Evolutionary conservation across 208 protist genomes (phyloP), one percentile per base, ranked within the genome.

Genomic region (Novymonas esmeraldas): DNA sequence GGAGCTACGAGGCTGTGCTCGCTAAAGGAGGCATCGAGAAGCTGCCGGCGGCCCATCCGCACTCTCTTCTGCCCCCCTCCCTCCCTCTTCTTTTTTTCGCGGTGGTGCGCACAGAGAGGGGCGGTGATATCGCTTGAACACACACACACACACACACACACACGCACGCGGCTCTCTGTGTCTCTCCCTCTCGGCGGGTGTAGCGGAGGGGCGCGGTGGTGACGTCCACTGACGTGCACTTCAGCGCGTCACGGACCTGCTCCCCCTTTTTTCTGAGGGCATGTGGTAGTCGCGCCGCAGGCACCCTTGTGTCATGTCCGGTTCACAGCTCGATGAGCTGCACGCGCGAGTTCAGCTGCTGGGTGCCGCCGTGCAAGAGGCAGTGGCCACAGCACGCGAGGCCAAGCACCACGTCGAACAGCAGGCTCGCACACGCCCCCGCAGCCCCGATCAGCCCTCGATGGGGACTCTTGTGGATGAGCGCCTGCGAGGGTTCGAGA

Each of bases 401-500:
- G 66, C 57, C 11, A n/a, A 50, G 3, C 9, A 22, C 3, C 45
- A 36, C 9, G 46, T 49, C 24, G 3, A 26, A 64, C 44, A 6
- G 69, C 41, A 20, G 45, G 10, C 36, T 42, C 36, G n/a, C 16
- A 9, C 6, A 42, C 39, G 16, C 41, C 6, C 11, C n/a, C 11
- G 46, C 18, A 34, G 44, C 42, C 26, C 44, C 38, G 28, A 36
- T 18, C 45, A 48, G 28, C 14, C 54, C 9, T 33, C n/a, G 16
- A 9, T 13, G 3, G 2, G 59, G 24, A 49, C 22, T 28, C 41
- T 24, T 50, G 41, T 80, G 36, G 45, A 61, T 14, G 51, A 76
- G 26, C 74, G 46, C 1, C 59, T 85, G 34, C 45, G 49, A 3
- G 44, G 33, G 16, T 84, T 89, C 62, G 77, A 84, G 56, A 54